Evolutionary conservation across 164 flowering plant species (phyloP).

Genomic region (Macadamia integrifolia): DNA sequence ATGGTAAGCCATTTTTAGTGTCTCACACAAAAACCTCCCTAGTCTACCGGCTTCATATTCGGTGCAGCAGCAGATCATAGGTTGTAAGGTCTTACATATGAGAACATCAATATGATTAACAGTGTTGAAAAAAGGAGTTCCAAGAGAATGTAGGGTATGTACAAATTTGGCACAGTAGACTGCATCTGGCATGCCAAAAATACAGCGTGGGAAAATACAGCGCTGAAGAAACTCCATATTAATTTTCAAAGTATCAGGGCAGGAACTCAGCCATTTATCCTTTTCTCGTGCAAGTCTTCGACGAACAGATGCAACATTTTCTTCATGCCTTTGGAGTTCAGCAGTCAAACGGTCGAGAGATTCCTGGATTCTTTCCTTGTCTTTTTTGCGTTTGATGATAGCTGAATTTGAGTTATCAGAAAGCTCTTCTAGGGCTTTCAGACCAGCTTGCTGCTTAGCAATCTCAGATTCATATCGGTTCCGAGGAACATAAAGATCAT

Average conservation of each 20-base stretch:
- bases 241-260: slow-evolving; percentile 95
- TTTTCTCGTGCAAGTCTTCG: slow-evolving; percentile 81
- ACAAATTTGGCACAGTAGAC: slow-evolving; percentile 98
- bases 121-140: slow-evolving; percentile 96
- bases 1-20: slow-evolving; percentile 90
- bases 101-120: slow-evolving; percentile 98
- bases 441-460: slow-evolving; percentile 81
- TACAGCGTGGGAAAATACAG: slow-evolving; percentile 95
- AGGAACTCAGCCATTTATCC: slow-evolving; percentile 93
- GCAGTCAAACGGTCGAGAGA: slow-evolving; percentile 74
- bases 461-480: slow-evolving; percentile 87
- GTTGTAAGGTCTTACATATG: slow-evolving; percentile 93
- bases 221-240: slow-evolving; percentile 99
- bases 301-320: slow-evolving; percentile 83
- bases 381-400: slow-evolving; percentile 90
- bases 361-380: slow-evolving; percentile 95
- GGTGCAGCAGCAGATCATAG: slow-evolving; percentile 99
- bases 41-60: slow-evolving; percentile 98
- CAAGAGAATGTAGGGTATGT: slow-evolving; percentile 89
- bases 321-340: slow-evolving; percentile 84
- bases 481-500: slow-evolving; percentile 94
- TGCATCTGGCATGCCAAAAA: slow-evolving; percentile 97
- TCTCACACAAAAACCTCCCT: slow-evolving; percentile 88
- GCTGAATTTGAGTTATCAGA: slow-evolving; percentile 96
- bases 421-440: slow-evolving; percentile 89